Conservation (phyloP, 2,329 filamentous ascomycete species). For the Xylaria sp. region DNA sequence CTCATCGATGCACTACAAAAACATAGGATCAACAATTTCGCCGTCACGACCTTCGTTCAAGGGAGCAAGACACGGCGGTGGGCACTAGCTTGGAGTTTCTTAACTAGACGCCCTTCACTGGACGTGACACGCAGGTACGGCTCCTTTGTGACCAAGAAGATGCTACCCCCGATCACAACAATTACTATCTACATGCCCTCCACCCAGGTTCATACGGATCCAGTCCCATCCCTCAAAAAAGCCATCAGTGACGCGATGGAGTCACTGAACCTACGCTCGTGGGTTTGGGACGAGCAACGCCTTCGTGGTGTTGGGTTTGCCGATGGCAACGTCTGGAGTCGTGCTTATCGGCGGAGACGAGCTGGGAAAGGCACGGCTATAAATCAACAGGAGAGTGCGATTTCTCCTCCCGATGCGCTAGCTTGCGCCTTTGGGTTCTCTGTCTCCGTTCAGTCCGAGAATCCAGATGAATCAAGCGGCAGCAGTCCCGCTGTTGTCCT, state of each 20-base stretch:
- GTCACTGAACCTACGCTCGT: slow-evolving; percentile 67
- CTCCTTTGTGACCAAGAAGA: slow-evolving; percentile 52
- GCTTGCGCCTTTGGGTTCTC: slow-evolving; percentile 67
- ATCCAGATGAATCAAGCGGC: slow-evolving; percentile 46
- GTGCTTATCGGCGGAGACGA: slow-evolving; percentile 74
- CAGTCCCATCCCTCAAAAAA: slow-evolving; percentile 44
- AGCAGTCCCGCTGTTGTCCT: slow-evolving; percentile 61
- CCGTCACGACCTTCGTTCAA: slow-evolving; percentile 81
- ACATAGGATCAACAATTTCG: slow-evolving; percentile 76
- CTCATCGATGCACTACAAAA: slow-evolving; percentile 69
- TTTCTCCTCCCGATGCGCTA: slow-evolving; percentile 41
- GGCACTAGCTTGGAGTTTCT: slow-evolving; percentile 90
- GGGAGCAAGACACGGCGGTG: slow-evolving; percentile 83
- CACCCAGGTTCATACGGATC: slow-evolving; percentile 34
- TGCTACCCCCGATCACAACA: slow-evolving; percentile 58
- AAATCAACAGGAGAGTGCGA: slow-evolving; percentile 33
- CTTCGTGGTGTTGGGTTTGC: slow-evolving; percentile 70
- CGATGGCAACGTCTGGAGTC: slow-evolving; percentile 79
- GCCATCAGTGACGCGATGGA: slow-evolving; percentile 57
- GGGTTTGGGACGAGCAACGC: slow-evolving; percentile 68
- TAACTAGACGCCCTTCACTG: slow-evolving; percentile 68
- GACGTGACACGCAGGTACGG: slow-evolving; percentile 56
- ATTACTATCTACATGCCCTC: slow-evolving; percentile 53
- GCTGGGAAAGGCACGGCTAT: slow-evolving; percentile 46
- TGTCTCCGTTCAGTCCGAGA: slow-evolving; percentile 58